These are phyloP conservation scores for Urochloa ruziziensis DNA, from an alignment of 176 grass and related monocot species.

Conservation along the genomic window DNA sequence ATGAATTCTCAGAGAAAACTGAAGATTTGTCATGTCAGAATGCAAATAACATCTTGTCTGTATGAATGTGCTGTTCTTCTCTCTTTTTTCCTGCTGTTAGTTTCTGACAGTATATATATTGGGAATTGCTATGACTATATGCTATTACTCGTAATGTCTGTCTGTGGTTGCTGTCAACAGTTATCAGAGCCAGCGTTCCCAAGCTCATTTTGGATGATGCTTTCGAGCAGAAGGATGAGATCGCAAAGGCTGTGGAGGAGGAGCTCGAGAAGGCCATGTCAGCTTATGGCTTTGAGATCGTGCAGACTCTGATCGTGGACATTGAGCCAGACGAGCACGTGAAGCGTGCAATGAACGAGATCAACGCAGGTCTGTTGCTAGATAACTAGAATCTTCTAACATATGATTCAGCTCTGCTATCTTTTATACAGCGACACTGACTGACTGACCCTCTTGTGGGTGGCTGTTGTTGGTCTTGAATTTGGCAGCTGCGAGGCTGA, in stretches of 20 bases:
- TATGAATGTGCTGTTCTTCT: neutral
- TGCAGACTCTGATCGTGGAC: slow-evolving; percentile 64
- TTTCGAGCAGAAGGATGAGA: slow-evolving; percentile 86
- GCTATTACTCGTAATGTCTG: neutral
- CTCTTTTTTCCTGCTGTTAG: neutral
- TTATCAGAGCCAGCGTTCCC: slow-evolving; percentile 80
- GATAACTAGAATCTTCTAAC: neutral
- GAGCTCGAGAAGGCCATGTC: slow-evolving; percentile 88
- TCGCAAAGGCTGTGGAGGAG: slow-evolving; percentile 75
- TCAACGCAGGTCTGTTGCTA: slow-evolving; percentile 61
- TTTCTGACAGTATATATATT: neutral
- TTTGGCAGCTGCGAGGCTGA: slow-evolving; percentile 67
- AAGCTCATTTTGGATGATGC: slow-evolving; percentile 68
- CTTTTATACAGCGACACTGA: neutral
- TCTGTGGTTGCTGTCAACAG: slow-evolving; percentile 24
- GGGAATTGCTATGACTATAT: neutral
- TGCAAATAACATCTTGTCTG: neutral
- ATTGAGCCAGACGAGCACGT: slow-evolving; percentile 86
- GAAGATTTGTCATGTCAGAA: neutral
- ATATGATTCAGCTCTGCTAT: neutral
- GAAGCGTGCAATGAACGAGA: slow-evolving; percentile 83
- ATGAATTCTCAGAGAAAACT: neutral
- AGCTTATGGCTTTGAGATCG: slow-evolving; percentile 58
- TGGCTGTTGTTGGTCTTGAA: neutral
- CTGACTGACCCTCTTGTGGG: neutral